Conservation (phyloP, 371 early-diverging fungal genomes). For the Mycotypha africana region DNA sequence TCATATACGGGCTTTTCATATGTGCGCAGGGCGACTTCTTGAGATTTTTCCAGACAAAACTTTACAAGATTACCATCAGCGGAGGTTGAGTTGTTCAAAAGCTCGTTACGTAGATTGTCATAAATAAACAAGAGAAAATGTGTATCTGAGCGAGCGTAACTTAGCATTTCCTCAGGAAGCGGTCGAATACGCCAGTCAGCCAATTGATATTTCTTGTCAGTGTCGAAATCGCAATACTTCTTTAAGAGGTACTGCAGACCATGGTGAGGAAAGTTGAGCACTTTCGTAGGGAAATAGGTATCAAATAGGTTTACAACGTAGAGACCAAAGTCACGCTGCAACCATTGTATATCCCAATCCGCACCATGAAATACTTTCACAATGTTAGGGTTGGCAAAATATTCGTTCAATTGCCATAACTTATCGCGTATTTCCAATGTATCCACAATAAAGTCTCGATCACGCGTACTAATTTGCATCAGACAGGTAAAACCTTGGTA, state of each 20-base stretch:
- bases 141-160: constrained; percentile 93
- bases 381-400: constrained; percentile 83
- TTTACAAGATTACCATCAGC: constrained; percentile 62
- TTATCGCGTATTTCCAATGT: constrained; percentile 78
- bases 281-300: constrained; percentile 89
- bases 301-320: constrained; percentile 96
- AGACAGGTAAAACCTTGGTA: constrained; percentile 94
- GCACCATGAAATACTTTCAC: constrained; percentile 97
- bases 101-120: constrained; percentile 84
- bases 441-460: constrained; percentile 88
- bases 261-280: constrained; percentile 67
- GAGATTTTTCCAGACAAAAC: constrained; percentile 65
- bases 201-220: constrained; percentile 92
- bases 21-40: constrained; percentile 53
- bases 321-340: constrained; percentile 95
- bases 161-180: constrained; percentile 84
- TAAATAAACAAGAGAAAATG: constrained; percentile 93
- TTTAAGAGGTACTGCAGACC: constrained; percentile 82
- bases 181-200: constrained; percentile 98
- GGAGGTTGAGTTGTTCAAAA: constrained; percentile 49
- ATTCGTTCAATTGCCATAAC: constrained; percentile 72
- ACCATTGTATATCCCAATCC: constrained; percentile 93
- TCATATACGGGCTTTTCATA: constrained; percentile 85
- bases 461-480: constrained; percentile 91
- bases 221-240: constrained; percentile 69